A percentile compares a stretch with the other conserved stretches of the same genome.
Evolutionary conservation across 192 early-diverging fungal genomes (phyloP).

Genomic region (Entomortierella chlamydospora): DNA sequence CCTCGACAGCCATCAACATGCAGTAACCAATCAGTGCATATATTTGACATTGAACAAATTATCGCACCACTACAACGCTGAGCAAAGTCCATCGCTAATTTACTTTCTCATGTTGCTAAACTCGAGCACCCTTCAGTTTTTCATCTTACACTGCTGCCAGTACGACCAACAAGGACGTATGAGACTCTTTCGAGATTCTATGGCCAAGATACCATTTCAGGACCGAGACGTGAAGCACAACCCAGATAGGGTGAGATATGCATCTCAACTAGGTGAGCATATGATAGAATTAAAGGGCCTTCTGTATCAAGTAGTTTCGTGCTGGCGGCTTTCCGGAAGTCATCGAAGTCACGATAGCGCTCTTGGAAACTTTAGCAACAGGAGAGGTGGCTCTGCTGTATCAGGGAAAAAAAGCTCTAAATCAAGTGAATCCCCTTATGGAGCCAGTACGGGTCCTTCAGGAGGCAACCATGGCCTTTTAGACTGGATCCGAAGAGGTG

Average conservation of each 20-base stretch:
- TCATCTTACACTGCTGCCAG: constrained; percentile 59
- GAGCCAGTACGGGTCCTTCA: neutral
- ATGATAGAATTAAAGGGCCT: constrained; percentile 37
- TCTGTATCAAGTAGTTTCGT: constrained; percentile 11
- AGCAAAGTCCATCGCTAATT: constrained; percentile 19
- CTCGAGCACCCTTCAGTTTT: constrained; percentile 63
- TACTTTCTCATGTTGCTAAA: constrained; percentile 64
- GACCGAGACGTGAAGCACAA: constrained; percentile 27
- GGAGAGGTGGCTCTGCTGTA: neutral
- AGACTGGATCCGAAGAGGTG: constrained; percentile 46
- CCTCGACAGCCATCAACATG: constrained; percentile 52
- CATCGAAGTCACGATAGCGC: neutral
- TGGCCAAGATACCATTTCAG: constrained; percentile 68
- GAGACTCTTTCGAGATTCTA: constrained; percentile 66
- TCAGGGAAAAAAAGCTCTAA: neutral
- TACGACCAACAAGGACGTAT: constrained; percentile 69
- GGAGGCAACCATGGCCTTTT: constrained; percentile 25
- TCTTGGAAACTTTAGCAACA: neutral
- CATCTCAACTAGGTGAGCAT: constrained; percentile 11
- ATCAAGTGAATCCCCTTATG: neutral
- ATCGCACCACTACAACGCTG: constrained; percentile 19
- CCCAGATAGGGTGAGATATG: constrained; percentile 18
- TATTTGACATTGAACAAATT: constrained; percentile 51
- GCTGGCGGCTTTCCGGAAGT: constrained; percentile 20
- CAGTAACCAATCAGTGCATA: constrained; percentile 71